Evolutionary conservation across 2,329 filamentous ascomycete species (phyloP).

Genomic region (Arthrobotrys sinensis): DNA sequence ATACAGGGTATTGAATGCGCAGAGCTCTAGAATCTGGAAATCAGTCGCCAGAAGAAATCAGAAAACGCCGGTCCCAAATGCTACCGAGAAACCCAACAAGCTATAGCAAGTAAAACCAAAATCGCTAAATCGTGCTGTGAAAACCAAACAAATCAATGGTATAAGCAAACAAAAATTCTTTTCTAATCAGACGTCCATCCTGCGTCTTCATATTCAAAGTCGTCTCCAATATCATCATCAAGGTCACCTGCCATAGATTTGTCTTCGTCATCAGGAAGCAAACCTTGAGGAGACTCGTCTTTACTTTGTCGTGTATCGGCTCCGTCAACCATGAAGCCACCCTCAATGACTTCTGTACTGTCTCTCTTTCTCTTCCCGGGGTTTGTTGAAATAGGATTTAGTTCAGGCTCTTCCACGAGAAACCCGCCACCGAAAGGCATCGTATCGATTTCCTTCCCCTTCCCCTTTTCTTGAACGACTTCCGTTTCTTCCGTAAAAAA

Average conservation of each 20-base stretch:
- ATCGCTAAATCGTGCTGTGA: not conserved
- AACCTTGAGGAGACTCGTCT: conserved; percentile 10
- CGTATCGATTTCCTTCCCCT: not conserved
- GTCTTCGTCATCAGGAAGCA: conserved; percentile 3
- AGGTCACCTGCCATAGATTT: not conserved
- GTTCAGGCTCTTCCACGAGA: conserved; percentile 15
- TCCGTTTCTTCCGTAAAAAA: conserved; percentile 18
- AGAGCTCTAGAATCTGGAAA: not conserved
- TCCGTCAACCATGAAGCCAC: conserved; percentile 65
- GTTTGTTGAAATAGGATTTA: not conserved
- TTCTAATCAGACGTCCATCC: conserved; percentile 46
- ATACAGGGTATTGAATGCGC: not conserved
- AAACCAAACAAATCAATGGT: not conserved
- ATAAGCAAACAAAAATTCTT: not conserved
- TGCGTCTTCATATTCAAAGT: conserved; percentile 57
- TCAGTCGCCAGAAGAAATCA: conserved; percentile 20
- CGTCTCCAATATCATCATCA: conserved; percentile 30
- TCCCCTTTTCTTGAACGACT: not conserved
- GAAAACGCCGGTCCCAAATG: conserved; percentile 8
- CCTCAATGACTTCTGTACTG: conserved; percentile 20
- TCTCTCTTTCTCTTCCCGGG: conserved; percentile 14
- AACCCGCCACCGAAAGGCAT: conserved; percentile 41
- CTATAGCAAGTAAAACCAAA: not conserved
- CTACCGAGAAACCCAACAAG: not conserved
- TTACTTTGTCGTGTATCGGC: conserved; percentile 64